A percentile compares a stretch with the other conserved stretches of the same genome.
Conservation (phyloP, 1,284 basidiomycete species). For the Heterobasidion occidentale region DNA sequence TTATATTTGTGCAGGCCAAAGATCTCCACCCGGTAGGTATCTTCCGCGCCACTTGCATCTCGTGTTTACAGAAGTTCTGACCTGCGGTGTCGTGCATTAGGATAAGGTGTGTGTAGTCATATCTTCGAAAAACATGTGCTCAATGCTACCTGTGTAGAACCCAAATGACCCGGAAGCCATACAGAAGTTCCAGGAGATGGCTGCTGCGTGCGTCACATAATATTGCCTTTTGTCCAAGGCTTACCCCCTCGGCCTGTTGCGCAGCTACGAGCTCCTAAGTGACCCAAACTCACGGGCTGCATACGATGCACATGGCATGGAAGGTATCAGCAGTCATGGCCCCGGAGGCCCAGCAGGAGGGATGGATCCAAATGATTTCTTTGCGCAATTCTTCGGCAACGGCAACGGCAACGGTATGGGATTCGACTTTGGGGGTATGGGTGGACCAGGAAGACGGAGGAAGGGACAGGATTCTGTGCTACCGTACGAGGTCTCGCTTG, state of each 20-base stretch:
- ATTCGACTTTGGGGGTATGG: conserved; percentile 52
- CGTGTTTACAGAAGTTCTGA: conserved; percentile 3
- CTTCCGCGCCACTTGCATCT: neutral
- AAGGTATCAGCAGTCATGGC: conserved; percentile 46
- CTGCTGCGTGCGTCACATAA: conserved; percentile 61
- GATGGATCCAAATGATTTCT: conserved; percentile 55
- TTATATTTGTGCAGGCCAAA: conserved; percentile 56
- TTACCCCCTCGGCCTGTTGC: neutral
- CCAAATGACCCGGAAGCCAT: conserved; percentile 72
- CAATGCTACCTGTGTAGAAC: conserved; percentile 41
- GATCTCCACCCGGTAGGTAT: conserved; percentile 81
- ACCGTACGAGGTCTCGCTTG: conserved; percentile 80
- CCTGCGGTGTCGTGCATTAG: conserved; percentile 23
- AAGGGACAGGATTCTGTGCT: conserved; percentile 72
- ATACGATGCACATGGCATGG: conserved; percentile 81
- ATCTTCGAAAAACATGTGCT: neutral
- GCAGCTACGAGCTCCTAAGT: conserved; percentile 80
- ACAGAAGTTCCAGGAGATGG: conserved; percentile 83
- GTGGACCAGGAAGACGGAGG: conserved; percentile 30
- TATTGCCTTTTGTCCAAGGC: conserved; percentile 2
- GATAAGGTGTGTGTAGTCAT: conserved; percentile 45
- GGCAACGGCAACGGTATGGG: conserved; percentile 27
- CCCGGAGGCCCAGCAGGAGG: conserved; percentile 38
- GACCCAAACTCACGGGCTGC: conserved; percentile 70
- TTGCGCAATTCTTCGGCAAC: conserved; percentile 71